These are phyloP conservation scores for Dactylonectria macrodidyma DNA, from an alignment of 2,329 filamentous ascomycete genomes.

Conservation along the genomic window DNA sequence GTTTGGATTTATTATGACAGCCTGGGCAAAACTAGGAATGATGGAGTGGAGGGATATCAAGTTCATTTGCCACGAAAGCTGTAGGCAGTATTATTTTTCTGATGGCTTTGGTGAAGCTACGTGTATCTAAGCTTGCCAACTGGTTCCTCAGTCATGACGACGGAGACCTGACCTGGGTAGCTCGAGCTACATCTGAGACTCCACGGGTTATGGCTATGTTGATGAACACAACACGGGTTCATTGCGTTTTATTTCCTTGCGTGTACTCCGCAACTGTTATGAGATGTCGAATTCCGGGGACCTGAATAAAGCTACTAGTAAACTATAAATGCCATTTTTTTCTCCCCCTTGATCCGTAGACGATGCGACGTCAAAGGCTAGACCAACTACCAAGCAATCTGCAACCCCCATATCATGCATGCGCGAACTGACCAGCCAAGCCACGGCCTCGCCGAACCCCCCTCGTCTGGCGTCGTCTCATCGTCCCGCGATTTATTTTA, in stretches of 20 bases:
- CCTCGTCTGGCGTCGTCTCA: background rate
- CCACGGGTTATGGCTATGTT: background rate
- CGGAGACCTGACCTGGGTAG: background rate
- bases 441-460: background rate
- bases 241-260: background rate
- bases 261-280: background rate
- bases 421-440: background rate
- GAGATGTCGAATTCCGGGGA: background rate
- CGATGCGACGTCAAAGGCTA: background rate
- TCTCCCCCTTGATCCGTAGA: background rate
- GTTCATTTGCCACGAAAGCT: background rate
- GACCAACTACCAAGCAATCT: background rate
- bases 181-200: background rate
- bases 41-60: background rate
- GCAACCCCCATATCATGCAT: background rate
- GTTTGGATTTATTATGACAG: conserved; percentile 14
- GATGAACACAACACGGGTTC: background rate
- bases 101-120: background rate
- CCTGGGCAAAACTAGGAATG: conserved; percentile 2
- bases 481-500: background rate
- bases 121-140: conserved; percentile 5
- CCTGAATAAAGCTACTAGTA: background rate
- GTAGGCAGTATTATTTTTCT: conserved; percentile 5
- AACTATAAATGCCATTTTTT: background rate
- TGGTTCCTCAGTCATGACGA: background rate